Evolutionary conservation across 805 yeast genomes (phyloP).

Genomic region (Zygoascus biomembranicola): DNA sequence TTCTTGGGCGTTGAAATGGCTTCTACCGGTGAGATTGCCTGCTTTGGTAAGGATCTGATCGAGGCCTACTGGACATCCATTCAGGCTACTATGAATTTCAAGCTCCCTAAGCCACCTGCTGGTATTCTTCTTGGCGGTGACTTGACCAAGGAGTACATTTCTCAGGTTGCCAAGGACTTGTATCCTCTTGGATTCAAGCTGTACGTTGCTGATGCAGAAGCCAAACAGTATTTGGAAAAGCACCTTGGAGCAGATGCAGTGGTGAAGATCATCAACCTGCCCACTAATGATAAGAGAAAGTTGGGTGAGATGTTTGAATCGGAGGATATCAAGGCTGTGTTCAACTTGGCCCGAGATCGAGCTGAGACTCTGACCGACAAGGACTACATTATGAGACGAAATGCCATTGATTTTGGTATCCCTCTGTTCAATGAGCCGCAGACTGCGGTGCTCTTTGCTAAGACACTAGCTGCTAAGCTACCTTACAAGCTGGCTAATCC

Average conservation of each 20-base stretch:
- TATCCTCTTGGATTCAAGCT: conserved; percentile 72
- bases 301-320: conserved; percentile 89
- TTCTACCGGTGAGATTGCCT: conserved; percentile 97
- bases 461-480: conserved; percentile 67
- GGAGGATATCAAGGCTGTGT: conserved; percentile 75
- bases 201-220: conserved; percentile 67
- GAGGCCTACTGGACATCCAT: conserved; percentile 98
- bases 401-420: conserved; percentile 95
- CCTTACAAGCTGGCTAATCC: conserved; percentile 44
- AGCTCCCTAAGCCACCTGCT: conserved; percentile 82
- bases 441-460: conserved; percentile 80
- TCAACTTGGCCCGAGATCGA: conserved; percentile 84
- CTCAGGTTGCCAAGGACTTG: conserved; percentile 61
- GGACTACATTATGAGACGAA: conserved; percentile 97
- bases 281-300: conserved; percentile 86
- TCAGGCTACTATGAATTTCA: conserved; percentile 95
- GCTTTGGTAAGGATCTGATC: conserved; percentile 75
- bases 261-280: conserved; percentile 74
- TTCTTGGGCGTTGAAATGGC: conserved; percentile 99
- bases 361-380: conserved; percentile 79
- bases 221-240: conserved; percentile 57
- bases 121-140: conserved; percentile 96
- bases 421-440: conserved; percentile 96
- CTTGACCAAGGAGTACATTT: conserved; percentile 58
- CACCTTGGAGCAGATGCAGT: conserved; percentile 33